These are phyloP conservation scores for Nothophaeocryptopus gaeumannii DNA, from an alignment of 2,329 filamentous ascomycete genomes.

Conservation along the genomic window DNA sequence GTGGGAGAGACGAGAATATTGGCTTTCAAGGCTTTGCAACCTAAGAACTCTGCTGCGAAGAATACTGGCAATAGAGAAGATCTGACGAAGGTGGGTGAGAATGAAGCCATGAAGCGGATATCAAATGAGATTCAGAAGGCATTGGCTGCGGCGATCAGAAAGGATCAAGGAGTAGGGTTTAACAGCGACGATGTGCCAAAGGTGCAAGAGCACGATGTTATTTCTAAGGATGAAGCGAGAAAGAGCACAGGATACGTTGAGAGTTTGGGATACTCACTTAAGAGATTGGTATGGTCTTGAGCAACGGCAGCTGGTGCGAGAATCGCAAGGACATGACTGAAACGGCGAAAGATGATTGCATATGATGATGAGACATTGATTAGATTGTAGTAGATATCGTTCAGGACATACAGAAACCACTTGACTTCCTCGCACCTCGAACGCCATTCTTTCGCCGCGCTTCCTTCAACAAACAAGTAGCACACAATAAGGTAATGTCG, in stretches of 20 bases:
- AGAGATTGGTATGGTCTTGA: conserved; percentile 84
- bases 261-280: conserved; percentile 82
- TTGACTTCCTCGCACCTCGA: too few relatives aligned
- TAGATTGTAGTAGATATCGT: too few relatives aligned
- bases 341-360: too few relatives aligned
- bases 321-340: too few relatives aligned
- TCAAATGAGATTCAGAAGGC: conserved; percentile 74
- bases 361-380: too few relatives aligned
- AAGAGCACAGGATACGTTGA: conserved; percentile 83
- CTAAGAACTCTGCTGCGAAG: conserved; percentile 41
- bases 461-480: too few relatives aligned
- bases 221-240: conserved; percentile 79
- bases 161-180: conserved; percentile 32
- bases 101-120: conserved; percentile 60
- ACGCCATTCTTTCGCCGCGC: too few relatives aligned
- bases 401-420: too few relatives aligned
- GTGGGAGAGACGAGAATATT: conserved; percentile 40
- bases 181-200: conserved; percentile 24
- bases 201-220: conserved; percentile 66
- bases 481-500: too few relatives aligned
- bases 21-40: conserved; percentile 57
- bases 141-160: conserved; percentile 45
- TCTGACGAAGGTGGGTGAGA: conserved; percentile 43
- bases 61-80: conserved; percentile 24
- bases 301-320: too few relatives aligned